Evolutionary conservation across 345 rosid species (phyloP).

Genomic region (Balakata baccata): DNA sequence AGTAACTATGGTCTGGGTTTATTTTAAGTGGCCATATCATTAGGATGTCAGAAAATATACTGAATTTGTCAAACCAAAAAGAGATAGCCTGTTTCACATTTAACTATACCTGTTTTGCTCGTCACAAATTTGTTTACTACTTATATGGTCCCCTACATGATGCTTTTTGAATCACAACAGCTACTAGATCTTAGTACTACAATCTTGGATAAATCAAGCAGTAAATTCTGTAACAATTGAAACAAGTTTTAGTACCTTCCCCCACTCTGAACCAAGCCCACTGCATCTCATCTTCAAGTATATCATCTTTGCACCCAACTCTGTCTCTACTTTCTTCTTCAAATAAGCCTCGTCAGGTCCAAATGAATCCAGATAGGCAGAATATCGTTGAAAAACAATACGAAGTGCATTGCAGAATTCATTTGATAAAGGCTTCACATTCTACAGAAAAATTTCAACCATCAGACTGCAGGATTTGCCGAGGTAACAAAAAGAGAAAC

Average conservation of each 20-base stretch:
- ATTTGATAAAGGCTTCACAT: slow-evolving; percentile 63
- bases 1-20: background rate
- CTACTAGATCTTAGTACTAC: background rate
- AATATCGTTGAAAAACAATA: slow-evolving; percentile 57
- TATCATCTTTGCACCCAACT: slow-evolving; percentile 92
- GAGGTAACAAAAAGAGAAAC: background rate
- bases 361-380: slow-evolving; percentile 62
- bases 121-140: background rate
- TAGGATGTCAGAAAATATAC: background rate
- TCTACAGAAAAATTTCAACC: slow-evolving; percentile 38
- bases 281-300: slow-evolving; percentile 95
- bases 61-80: background rate
- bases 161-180: background rate
- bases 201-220: too few species aligned
- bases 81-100: background rate
- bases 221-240: background rate
- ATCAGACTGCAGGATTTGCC: slow-evolving; percentile 11
- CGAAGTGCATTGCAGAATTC: slow-evolving; percentile 51
- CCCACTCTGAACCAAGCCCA: slow-evolving; percentile 86
- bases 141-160: background rate
- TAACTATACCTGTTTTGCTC: background rate
- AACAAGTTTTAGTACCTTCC: slow-evolving; percentile 60
- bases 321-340: slow-evolving; percentile 87
- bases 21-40: background rate
- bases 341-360: slow-evolving; percentile 70